A percentile compares a stretch with the other conserved stretches of the same genome.
These are phyloP conservation scores for Kluyveromyces siamensis DNA, from an alignment of 805 yeast genomes.

Conservation along the genomic window DNA sequence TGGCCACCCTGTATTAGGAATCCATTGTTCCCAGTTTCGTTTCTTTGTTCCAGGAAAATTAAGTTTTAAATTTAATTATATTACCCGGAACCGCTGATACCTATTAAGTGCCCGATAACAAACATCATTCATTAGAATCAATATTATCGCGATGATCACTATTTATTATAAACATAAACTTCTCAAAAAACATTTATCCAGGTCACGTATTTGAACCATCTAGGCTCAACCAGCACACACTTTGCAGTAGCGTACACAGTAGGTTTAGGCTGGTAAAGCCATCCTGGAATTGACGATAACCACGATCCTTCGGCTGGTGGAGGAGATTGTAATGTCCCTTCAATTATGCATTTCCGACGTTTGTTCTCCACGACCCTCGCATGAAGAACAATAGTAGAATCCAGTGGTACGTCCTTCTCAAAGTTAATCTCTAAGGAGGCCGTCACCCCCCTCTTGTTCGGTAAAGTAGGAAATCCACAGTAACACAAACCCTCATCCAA, in stretches of 20 bases:
- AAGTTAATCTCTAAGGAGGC: slow-evolving; percentile 66
- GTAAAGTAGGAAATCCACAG: slow-evolving; percentile 77
- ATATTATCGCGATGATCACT: too few relatives aligned
- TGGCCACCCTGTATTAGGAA: too few relatives aligned
- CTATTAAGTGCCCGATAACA: too few relatives aligned
- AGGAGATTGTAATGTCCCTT: slow-evolving; percentile 50
- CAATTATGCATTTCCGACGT: slow-evolving; percentile 77
- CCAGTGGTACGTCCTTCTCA: slow-evolving; percentile 38
- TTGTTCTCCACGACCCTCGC: slow-evolving; percentile 58
- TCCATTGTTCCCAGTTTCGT: too few relatives aligned
- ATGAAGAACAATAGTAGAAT: slow-evolving; percentile 52
- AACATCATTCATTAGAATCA: too few relatives aligned
- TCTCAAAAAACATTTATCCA: slow-evolving; percentile 39
- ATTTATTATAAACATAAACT: too few relatives aligned
- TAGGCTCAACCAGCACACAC: slow-evolving; percentile 77
- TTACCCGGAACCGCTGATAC: too few relatives aligned
- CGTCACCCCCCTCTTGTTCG: slow-evolving; percentile 81
- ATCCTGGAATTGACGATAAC: slow-evolving; percentile 3
- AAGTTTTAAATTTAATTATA: too few relatives aligned
- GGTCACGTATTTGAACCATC: slow-evolving; percentile 67
- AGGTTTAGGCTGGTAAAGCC: slow-evolving; percentile 12
- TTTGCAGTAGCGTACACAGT: slow-evolving; percentile 48
- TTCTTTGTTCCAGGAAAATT: too few relatives aligned
- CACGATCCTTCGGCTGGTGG: slow-evolving; percentile 8
- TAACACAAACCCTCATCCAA: slow-evolving; percentile 79